A percentile compares a stretch with the other conserved stretches of the same genome.
These are phyloP conservation scores for Boletus chippewaensis DNA, from an alignment of 1,284 basidiomycete species.

Conservation along the genomic window DNA sequence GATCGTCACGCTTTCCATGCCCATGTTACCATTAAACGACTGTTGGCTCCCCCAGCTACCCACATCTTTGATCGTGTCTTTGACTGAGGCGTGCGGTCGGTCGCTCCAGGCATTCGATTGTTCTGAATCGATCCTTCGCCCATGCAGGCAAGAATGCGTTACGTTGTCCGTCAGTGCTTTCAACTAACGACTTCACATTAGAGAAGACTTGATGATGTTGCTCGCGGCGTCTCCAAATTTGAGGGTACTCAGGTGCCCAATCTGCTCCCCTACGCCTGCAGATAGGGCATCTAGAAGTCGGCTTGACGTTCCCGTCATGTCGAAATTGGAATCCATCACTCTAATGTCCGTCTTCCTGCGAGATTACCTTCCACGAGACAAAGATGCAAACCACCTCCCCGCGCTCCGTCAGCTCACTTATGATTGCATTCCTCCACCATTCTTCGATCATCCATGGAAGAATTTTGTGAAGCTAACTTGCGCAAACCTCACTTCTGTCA, in stretches of 20 bases:
- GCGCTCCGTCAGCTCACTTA: constrained; percentile 30
- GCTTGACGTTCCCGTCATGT: constrained; percentile 27
- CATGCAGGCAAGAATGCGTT: constrained; percentile 25
- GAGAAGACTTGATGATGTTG: constrained; percentile 29
- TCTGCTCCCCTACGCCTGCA: constrained; percentile 26
- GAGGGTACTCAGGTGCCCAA: constrained; percentile 26
- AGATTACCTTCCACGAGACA: constrained; percentile 30
- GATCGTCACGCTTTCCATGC: constrained; percentile 26
- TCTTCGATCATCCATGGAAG: constrained; percentile 27
- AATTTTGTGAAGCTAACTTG: constrained; percentile 25
- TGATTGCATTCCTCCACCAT: constrained; percentile 31
- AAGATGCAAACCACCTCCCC: constrained; percentile 25
- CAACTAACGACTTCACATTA: constrained; percentile 10
- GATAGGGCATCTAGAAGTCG: constrained; percentile 17
- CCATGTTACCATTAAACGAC: constrained; percentile 24
- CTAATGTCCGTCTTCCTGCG: constrained; percentile 28
- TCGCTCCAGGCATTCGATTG: constrained; percentile 29
- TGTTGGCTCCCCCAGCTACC: constrained; percentile 29
- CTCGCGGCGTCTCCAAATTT: constrained; percentile 25
- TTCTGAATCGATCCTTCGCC: constrained; percentile 29
- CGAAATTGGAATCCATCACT: constrained; percentile 25
- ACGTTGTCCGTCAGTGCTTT: not conserved
- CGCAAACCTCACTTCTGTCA: constrained; percentile 25
- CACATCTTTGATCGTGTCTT: constrained; percentile 18
- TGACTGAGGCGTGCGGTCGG: constrained; percentile 25